These are phyloP conservation scores for Nemania serpens DNA, from an alignment of 2,329 filamentous ascomycete genomes.

Conservation along the genomic window DNA sequence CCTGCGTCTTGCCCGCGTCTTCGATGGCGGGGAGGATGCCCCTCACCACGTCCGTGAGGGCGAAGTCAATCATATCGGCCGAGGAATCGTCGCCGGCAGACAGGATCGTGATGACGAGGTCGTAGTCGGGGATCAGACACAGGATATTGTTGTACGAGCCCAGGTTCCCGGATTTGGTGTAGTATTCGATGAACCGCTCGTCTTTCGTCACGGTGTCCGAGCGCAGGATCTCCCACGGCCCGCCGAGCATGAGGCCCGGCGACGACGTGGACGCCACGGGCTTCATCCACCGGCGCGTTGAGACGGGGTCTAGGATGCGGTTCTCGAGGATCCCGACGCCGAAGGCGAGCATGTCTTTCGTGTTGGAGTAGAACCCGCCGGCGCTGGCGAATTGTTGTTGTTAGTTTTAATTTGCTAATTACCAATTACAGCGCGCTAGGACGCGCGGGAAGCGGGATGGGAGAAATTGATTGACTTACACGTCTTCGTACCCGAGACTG, in stretches of 20 bases:
- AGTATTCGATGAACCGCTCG: slow-evolving; percentile 41
- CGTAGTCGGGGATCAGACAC: slow-evolving; percentile 43
- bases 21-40: slow-evolving; percentile 49
- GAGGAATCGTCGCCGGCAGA: slow-evolving; percentile 35
- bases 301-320: slow-evolving; percentile 30
- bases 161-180: slow-evolving; percentile 43
- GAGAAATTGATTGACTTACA: slow-evolving; percentile 24
- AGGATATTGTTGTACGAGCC: slow-evolving; percentile 40
- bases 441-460: background rate
- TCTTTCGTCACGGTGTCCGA: slow-evolving; percentile 39
- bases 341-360: slow-evolving; percentile 36
- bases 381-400: slow-evolving; percentile 13
- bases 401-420: slow-evolving; percentile 5
- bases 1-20: slow-evolving; percentile 46
- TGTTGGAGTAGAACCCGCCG: slow-evolving; percentile 40
- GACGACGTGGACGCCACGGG: slow-evolving; percentile 38
- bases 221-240: slow-evolving; percentile 44
- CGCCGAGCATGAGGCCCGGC: slow-evolving; percentile 39
- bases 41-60: slow-evolving; percentile 39
- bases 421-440: background rate
- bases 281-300: slow-evolving; percentile 40
- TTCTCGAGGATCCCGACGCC: slow-evolving; percentile 37
- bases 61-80: slow-evolving; percentile 29
- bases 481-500: slow-evolving; percentile 36
- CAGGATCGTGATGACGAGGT: slow-evolving; percentile 38